A percentile compares a stretch with the other conserved stretches of the same genome.
Conservation (phyloP, 345 rosid genomes). For the Lepidium aucheri region DNA sequence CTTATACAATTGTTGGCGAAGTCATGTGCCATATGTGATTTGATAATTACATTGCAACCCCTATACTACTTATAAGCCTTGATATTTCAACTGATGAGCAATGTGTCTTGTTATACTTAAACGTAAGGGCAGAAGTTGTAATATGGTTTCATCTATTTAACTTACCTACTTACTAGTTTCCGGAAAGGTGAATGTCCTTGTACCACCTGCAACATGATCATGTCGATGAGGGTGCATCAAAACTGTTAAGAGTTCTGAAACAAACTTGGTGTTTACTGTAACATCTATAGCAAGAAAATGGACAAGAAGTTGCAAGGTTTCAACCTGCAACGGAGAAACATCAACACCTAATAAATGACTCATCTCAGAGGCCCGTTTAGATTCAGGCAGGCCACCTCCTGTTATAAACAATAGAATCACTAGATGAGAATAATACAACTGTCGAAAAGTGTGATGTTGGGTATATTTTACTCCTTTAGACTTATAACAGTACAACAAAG, state of each 20-base stretch:
- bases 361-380: constrained; percentile 67
- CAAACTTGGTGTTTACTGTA: not conserved
- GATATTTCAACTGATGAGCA: not conserved
- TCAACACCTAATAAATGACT: constrained; percentile 49
- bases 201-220: constrained; percentile 44
- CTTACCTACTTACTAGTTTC: constrained; percentile 53
- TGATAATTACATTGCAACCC: not conserved
- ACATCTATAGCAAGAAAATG: not conserved
- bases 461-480: not conserved
- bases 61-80: not conserved
- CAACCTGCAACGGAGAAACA: constrained; percentile 65
- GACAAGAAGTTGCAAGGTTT: not conserved
- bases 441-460: not conserved
- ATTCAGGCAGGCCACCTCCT: constrained; percentile 90
- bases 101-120: not conserved
- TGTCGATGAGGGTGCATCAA: not conserved
- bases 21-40: not conserved
- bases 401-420: not conserved
- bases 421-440: not conserved
- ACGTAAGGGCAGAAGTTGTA: not conserved
- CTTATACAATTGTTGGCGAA: not conserved
- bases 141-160: not conserved
- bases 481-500: not conserved
- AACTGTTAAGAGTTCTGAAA: not conserved
- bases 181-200: constrained; percentile 85